A percentile compares a stretch with the other conserved stretches of the same genome.
phyloP scores from a whole-genome alignment of 371 early-diverging fungal species.

The Syncephalis fuscata region DNA sequence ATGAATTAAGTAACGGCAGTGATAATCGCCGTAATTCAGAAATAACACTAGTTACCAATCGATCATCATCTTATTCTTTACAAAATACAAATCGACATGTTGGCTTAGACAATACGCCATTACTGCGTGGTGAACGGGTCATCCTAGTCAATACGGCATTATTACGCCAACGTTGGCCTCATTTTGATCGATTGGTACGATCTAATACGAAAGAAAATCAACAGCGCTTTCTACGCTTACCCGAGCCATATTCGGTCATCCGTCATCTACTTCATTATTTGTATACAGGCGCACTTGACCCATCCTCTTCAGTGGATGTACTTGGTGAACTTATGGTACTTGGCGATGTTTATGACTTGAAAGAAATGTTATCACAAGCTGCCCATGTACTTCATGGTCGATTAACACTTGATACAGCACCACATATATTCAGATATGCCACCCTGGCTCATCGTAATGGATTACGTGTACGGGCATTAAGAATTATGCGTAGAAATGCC shows the following conservation, averaged over 20 bases:
- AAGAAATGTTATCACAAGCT: constrained; percentile 30
- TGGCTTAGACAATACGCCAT: too few relatives aligned
- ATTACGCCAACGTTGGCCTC: constrained; percentile 45
- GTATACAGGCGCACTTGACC: constrained; percentile 57
- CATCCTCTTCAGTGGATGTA: constrained; percentile 35
- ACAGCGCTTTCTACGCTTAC: constrained; percentile 24
- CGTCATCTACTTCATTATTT: constrained; percentile 49
- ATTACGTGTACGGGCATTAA: constrained; percentile 39
- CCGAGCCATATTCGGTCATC: constrained; percentile 42
- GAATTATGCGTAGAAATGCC: constrained; percentile 30
- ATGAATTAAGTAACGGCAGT: constrained; percentile 8
- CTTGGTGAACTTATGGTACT: constrained; percentile 42
- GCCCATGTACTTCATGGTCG: constrained; percentile 50
- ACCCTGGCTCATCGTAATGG: constrained; percentile 34
- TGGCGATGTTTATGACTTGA: constrained; percentile 39
- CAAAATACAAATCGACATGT: too few relatives aligned
- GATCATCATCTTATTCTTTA: too few relatives aligned
- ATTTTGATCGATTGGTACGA: constrained; percentile 27
- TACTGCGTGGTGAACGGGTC: too few relatives aligned
- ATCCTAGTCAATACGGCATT: constrained; percentile 52
- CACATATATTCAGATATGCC: constrained; percentile 45
- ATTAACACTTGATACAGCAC: constrained; percentile 43
- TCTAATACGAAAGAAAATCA: constrained; percentile 12
- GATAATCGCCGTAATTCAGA: too few relatives aligned
- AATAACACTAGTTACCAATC: constrained; percentile 7